These are phyloP conservation scores for Diutina ranongensis DNA, from an alignment of 1,139 yeast genomes.

Conservation along the genomic window DNA sequence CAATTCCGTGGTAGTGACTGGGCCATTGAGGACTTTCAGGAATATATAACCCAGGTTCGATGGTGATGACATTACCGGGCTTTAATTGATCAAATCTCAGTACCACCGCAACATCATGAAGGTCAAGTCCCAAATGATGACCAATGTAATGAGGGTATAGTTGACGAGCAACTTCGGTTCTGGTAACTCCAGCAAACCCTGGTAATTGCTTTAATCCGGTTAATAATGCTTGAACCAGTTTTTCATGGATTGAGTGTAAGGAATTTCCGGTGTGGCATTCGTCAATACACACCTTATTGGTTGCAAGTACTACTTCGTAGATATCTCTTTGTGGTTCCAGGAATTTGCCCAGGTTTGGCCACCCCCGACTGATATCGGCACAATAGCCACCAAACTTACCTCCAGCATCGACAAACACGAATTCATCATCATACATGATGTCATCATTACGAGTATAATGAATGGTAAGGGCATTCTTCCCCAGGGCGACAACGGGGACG, in stretches of 20 bases:
- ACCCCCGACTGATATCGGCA: conserved; percentile 90
- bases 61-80: conserved; percentile 70
- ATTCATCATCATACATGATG: conserved; percentile 56
- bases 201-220: conserved; percentile 54
- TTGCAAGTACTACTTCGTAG: conserved; percentile 78
- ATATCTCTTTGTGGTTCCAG: conserved; percentile 71
- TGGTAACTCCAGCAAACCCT: conserved; percentile 47
- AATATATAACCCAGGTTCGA: conserved; percentile 90
- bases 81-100: conserved; percentile 40
- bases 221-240: conserved; percentile 47
- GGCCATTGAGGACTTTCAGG: conserved; percentile 68
- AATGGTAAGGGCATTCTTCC: conserved; percentile 73
- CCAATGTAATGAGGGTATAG: conserved; percentile 94
- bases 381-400: conserved; percentile 92
- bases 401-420: conserved; percentile 92
- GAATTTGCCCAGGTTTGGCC: conserved; percentile 78
- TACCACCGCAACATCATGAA: conserved; percentile 68
- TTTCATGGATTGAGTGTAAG: conserved; percentile 66
- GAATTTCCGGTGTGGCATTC: conserved; percentile 50
- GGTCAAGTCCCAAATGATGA: conserved; percentile 88
- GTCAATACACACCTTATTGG: conserved; percentile 69
- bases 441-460: conserved; percentile 90
- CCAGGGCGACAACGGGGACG: conserved; percentile 94
- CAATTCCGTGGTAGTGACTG: conserved; percentile 72
- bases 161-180: conserved; percentile 38